phyloP scores from a whole-genome alignment of 2,329 filamentous ascomycete genomes.

The Atkinsonella texensis region DNA sequence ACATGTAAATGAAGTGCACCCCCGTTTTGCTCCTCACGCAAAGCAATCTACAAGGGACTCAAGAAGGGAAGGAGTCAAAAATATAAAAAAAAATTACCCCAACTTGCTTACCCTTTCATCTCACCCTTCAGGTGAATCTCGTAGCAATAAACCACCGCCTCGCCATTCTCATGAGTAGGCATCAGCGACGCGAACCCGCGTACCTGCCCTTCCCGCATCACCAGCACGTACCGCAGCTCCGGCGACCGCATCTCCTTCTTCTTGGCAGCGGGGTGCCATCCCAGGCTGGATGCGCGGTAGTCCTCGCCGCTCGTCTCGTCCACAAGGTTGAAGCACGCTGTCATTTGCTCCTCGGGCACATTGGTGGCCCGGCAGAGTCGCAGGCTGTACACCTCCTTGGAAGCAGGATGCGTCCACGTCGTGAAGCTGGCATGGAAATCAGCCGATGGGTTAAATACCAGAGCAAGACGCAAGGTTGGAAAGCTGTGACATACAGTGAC shows the following conservation, averaged over 20 bases:
- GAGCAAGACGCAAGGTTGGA: not conserved
- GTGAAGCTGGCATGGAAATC: not conserved
- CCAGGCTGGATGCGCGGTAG: constrained; percentile 49
- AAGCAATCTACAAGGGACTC: no score
- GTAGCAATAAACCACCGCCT: constrained; percentile 64
- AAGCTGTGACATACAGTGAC: constrained; percentile 21
- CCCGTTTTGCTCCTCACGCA: no score
- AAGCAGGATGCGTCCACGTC: constrained; percentile 40
- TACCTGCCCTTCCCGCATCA: constrained; percentile 28
- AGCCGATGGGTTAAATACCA: not conserved
- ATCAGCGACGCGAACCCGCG: constrained; percentile 54
- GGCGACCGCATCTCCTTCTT: constrained; percentile 53
- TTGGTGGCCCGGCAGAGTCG: constrained; percentile 26
- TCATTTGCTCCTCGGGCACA: constrained; percentile 33
- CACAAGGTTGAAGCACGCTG: constrained; percentile 44
- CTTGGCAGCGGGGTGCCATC: constrained; percentile 54
- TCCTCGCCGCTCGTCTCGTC: constrained; percentile 50
- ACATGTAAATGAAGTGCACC: no score
- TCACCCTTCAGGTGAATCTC: constrained; percentile 56
- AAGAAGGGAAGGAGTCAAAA: no score
- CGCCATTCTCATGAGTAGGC: constrained; percentile 55
- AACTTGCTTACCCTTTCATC: constrained; percentile 40
- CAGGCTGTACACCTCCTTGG: constrained; percentile 28
- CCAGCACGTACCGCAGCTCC: constrained; percentile 57
- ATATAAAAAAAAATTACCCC: not conserved